A percentile compares a stretch with the other conserved stretches of the same genome.
These are phyloP conservation scores for Boletus semigastroideus DNA, from an alignment of 1,284 basidiomycete genomes.

Conservation along the genomic window DNA sequence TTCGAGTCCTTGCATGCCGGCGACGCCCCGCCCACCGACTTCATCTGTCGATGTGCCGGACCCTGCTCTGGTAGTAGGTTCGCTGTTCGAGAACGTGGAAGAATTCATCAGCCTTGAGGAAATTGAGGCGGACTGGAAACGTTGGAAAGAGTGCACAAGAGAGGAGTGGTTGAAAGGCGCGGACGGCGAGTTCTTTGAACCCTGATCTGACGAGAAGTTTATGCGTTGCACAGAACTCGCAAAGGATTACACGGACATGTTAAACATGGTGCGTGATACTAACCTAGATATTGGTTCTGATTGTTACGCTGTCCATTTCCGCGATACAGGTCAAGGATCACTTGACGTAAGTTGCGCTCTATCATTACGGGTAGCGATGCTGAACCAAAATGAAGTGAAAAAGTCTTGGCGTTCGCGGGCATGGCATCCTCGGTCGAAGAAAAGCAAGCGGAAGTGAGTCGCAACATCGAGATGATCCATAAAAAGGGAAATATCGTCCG, in stretches of 20 bases:
- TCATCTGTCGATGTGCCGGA: conserved; percentile 6
- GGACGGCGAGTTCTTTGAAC: conserved; percentile 23
- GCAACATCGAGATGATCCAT: conserved; percentile 17
- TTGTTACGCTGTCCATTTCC: background rate
- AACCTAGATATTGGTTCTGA: background rate
- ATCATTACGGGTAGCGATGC: background rate
- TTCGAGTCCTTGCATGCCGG: conserved; percentile 21
- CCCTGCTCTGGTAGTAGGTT: conserved; percentile 12
- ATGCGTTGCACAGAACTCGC: conserved; percentile 21
- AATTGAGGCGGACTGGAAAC: conserved; percentile 23
- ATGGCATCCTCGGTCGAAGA: conserved; percentile 23
- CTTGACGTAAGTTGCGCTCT: conserved; percentile 21
- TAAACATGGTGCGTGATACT: conserved; percentile 25
- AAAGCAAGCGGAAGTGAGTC: conserved; percentile 16
- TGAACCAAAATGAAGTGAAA: conserved; percentile 16
- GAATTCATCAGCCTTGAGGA: conserved; percentile 22
- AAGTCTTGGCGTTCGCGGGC: conserved; percentile 16
- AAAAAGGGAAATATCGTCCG: conserved; percentile 15
- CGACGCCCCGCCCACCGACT: conserved; percentile 14
- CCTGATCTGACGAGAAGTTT: background rate
- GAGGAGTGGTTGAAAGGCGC: conserved; percentile 34
- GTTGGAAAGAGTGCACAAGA: conserved; percentile 29
- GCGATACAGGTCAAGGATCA: conserved; percentile 29
- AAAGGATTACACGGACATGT: conserved; percentile 17
- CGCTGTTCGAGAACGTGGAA: conserved; percentile 19